These are phyloP conservation scores for Cantharellus anzutake DNA, from an alignment of 768 basidiomycete genomes.

Conservation along the genomic window DNA sequence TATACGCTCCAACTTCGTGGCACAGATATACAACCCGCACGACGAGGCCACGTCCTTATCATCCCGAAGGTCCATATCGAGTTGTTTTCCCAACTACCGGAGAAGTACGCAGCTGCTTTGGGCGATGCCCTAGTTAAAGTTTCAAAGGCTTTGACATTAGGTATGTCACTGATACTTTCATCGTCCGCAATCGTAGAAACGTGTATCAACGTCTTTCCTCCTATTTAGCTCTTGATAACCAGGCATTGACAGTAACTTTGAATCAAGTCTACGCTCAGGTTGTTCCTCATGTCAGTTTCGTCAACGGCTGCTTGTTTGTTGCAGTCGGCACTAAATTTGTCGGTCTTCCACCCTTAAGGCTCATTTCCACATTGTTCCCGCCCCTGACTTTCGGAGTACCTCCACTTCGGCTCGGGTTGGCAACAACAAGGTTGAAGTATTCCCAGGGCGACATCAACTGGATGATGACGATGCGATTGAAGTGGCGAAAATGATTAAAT, in stretches of 20 bases:
- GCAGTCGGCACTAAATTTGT: too few relatives aligned
- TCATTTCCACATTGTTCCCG: neutral
- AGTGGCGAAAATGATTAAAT: neutral
- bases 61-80: neutral
- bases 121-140: neutral
- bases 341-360: neutral
- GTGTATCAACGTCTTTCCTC: neutral
- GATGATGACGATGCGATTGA: neutral
- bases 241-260: neutral
- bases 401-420: neutral
- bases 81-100: neutral
- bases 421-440: neutral
- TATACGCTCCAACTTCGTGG: neutral
- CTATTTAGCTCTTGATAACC: neutral
- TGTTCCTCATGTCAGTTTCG: neutral
- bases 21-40: neutral
- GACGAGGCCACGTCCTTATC: neutral
- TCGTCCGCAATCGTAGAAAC: neutral
- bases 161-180: neutral
- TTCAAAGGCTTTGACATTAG: neutral
- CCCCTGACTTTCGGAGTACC: neutral
- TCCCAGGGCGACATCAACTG: neutral
- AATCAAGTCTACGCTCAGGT: constrained; percentile 1
- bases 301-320: too few relatives aligned
- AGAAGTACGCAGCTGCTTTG: neutral